Conservation (phyloP, 805 yeast species). For the Wickerhamiella cacticola region DNA sequence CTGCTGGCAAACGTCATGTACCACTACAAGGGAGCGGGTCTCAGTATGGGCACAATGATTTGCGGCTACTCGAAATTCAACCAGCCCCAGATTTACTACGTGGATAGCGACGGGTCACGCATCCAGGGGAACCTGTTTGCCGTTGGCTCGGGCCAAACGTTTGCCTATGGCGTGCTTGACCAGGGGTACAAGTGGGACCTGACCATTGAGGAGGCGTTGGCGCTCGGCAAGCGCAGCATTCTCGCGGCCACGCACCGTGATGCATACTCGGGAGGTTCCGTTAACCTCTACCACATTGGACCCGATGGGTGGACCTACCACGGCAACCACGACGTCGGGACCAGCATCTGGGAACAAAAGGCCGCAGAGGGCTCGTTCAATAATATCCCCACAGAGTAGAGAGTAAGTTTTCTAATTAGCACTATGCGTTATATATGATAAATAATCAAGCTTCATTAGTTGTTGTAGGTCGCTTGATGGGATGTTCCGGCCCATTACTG, state of each 20-base stretch:
- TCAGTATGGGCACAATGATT: conserved; percentile 98
- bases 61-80: conserved; percentile 94
- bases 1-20: conserved; percentile 82
- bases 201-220: conserved; percentile 83
- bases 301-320: conserved; percentile 93
- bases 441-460: conserved; percentile 9
- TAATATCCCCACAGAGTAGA: conserved; percentile 37
- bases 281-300: conserved; percentile 83
- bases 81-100: conserved; percentile 91
- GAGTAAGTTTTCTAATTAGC: background rate
- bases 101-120: conserved; percentile 94
- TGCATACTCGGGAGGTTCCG: conserved; percentile 95
- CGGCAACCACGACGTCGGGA: conserved; percentile 89
- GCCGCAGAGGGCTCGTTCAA: conserved; percentile 80
- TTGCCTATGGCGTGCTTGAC: conserved; percentile 96
- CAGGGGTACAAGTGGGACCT: conserved; percentile 87
- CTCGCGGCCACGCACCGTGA: conserved; percentile 98
- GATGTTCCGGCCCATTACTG: background rate
- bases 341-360: conserved; percentile 82
- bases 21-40: conserved; percentile 94
- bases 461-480: conserved; percentile 10
- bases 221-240: conserved; percentile 88
- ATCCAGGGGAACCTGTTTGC: conserved; percentile 88
- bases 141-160: conserved; percentile 98
- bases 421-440: background rate